phyloP scores from a whole-genome alignment of 2,329 filamentous ascomycete species.

The Seiridium unicorne region DNA sequence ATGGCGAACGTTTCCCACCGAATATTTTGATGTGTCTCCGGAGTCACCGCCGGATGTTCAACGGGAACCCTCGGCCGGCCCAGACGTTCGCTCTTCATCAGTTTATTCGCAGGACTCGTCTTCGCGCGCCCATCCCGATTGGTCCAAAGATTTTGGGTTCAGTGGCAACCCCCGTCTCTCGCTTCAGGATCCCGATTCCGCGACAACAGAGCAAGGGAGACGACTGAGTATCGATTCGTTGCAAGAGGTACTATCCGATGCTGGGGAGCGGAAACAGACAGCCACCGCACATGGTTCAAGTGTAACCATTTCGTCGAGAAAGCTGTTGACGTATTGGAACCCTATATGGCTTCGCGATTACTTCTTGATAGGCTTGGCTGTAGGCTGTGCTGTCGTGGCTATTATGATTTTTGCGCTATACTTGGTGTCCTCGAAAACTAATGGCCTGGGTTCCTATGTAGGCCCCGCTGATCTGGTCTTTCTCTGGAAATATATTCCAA shows the following conservation, averaged over 20 bases:
- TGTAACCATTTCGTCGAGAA: not conserved
- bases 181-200: not conserved
- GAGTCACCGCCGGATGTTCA: not conserved
- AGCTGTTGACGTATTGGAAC: not conserved
- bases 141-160: not conserved
- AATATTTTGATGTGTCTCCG: not conserved
- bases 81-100: not conserved
- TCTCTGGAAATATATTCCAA: slow-evolving; percentile 7
- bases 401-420: not conserved
- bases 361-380: not conserved
- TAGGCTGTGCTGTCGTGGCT: not conserved
- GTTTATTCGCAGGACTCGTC: not conserved
- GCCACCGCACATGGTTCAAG: not conserved
- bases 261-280: not conserved
- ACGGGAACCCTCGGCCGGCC: not conserved
- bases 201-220: not conserved
- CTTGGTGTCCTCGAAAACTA: not conserved
- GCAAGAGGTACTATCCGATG: not conserved
- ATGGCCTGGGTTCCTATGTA: not conserved
- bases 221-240: not conserved
- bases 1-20: not conserved
- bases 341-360: slow-evolving; percentile 1
- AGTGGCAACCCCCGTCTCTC: not conserved
- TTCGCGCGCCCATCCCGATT: not conserved
- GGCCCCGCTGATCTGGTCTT: not conserved